Base-by-base conservation (phyloP, 2,329 filamentous ascomycete genomes). In the Neodidymelliopsis sp. region DNA sequence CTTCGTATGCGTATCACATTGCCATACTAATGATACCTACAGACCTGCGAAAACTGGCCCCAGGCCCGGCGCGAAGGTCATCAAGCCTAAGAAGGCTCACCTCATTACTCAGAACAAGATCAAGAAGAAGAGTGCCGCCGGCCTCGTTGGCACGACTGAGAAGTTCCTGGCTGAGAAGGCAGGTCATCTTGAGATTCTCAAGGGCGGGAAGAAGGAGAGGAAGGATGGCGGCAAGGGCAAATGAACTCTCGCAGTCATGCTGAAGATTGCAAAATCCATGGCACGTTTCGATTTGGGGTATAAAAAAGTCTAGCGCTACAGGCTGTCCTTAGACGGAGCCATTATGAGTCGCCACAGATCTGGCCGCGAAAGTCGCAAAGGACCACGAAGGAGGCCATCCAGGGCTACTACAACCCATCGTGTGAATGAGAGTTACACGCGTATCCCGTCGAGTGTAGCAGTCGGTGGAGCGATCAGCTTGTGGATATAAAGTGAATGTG, bases 171-270 rank as follows among this genome's bases (percentile, higher is more conserved):
- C 86, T 10, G 77, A 84, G 53, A 83, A 83, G 63, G 87, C 86
- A 4, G 87, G 87, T 11, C 87, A 90, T 78, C 64, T 90, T 64
- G 87, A 90, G 70, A 66, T 90, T 63, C 69, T 90, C 63, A 79
- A 78, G 48, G 85, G 85, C 2, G 86, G 85, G 10, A 88, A 87
- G 79, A 86, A 82, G 72, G 74, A 76, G 30, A 67, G 62, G 56
- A 63, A 60, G 37, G 59, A 59, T 20, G 57, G 53, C 19, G 55
- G 56, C 33, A 60, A 54, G 43, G 28, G 31, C 18, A 50, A 45
- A 40, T 35, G 41, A 55, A 22, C 18, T n/a, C n/a, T n/a, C 15
- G 16, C 33, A 35, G 19, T 15, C 33, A 9, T 11, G 19, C 20
- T 2, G 8, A 10, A 31, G 15, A 13, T 18, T 6, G 15, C 29